A percentile compares a stretch with the other conserved stretches of the same genome.
These are phyloP conservation scores for Tricholoma terreum DNA, from an alignment of 768 basidiomycete genomes.

Conservation along the genomic window DNA sequence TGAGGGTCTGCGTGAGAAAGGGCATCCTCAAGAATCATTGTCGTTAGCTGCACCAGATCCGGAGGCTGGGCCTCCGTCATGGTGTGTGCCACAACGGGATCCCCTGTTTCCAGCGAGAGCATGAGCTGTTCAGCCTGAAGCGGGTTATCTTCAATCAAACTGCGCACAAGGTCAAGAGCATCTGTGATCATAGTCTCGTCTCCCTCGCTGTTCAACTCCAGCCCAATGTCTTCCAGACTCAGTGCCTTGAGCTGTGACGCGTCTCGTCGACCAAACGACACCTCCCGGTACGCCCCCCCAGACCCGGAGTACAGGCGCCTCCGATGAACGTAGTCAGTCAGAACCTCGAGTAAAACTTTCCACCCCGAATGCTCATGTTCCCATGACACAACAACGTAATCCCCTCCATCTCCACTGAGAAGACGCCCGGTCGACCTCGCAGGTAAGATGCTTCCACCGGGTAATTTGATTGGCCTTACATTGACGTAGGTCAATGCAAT, in stretches of 20 bases:
- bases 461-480: constrained; percentile 62
- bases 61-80: constrained; percentile 55
- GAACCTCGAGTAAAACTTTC: constrained; percentile 78
- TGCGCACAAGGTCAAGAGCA: constrained; percentile 75
- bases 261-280: constrained; percentile 50
- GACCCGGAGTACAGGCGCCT: constrained; percentile 42
- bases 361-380: constrained; percentile 81
- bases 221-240: constrained; percentile 63
- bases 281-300: constrained; percentile 45
- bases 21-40: constrained; percentile 78
- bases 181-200: constrained; percentile 68
- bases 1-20: constrained; percentile 51
- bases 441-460: constrained; percentile 73
- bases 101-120: constrained; percentile 59
- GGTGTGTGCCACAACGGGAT: constrained; percentile 49
- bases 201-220: constrained; percentile 61
- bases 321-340: constrained; percentile 71
- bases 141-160: constrained; percentile 70
- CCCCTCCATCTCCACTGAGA: constrained; percentile 68
- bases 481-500: constrained; percentile 62
- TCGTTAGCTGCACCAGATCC: constrained; percentile 77
- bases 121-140: constrained; percentile 62
- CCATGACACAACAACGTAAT: constrained; percentile 75
- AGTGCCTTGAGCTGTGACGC: constrained; percentile 40
- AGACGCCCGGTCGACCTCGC: constrained; percentile 65